Percentiles rank a stretch among this genome's conserved stretches.
Conservation (phyloP, 75 land plant genomes). For the Chamaecyparis obtusa region DNA sequence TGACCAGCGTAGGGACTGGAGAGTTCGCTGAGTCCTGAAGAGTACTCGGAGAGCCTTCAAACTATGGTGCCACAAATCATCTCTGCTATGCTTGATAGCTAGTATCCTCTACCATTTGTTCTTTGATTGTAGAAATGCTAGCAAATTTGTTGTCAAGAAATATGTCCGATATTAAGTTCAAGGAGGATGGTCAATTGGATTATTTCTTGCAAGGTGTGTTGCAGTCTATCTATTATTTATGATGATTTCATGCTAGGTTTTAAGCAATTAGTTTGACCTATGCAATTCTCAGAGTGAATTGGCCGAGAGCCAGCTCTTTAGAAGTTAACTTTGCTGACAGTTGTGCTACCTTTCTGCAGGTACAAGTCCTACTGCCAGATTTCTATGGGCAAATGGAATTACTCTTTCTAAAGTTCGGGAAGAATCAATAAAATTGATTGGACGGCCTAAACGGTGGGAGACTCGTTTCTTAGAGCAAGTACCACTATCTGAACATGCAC, state of each 20-base stretch:
- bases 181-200: neutral
- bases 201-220: neutral
- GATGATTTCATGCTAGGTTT: neutral
- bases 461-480: constrained; percentile 65
- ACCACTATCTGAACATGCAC: constrained; percentile 78
- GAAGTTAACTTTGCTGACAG: neutral
- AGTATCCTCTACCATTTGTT: neutral
- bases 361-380: constrained; percentile 75
- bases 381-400: constrained; percentile 68
- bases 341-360: constrained; percentile 32
- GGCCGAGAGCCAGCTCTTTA: neutral
- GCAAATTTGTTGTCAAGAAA: neutral
- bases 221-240: neutral
- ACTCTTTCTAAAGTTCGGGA: constrained; percentile 73
- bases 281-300: neutral
- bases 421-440: constrained; percentile 61
- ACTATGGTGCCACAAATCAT: neutral
- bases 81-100: neutral
- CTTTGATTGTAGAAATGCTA: neutral
- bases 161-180: neutral
- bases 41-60: too few relatives aligned
- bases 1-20: too few relatives aligned
- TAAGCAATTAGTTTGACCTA: neutral
- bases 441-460: constrained; percentile 45
- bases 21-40: too few relatives aligned